A percentile compares a stretch with the other conserved stretches of the same genome.
These are phyloP conservation scores for Penicillium arizonense DNA, from an alignment of 495 filamentous ascomycete species.

Conservation along the genomic window DNA sequence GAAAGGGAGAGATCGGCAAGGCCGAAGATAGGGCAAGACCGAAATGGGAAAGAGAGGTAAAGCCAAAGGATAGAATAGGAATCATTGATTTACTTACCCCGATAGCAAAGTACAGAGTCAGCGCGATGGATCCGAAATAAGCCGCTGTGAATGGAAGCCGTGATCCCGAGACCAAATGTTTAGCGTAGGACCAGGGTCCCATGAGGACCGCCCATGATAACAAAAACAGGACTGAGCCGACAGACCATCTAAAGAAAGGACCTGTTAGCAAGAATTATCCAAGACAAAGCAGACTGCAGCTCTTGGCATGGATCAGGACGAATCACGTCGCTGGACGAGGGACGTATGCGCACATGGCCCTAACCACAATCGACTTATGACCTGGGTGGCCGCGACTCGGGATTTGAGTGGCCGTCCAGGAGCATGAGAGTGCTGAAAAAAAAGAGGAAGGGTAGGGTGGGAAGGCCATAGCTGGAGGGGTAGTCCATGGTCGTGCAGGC, in stretches of 20 bases:
- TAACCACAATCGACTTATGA: constrained; percentile 20
- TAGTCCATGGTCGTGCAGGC: constrained; percentile 1
- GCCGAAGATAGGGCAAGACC: constrained; percentile 13
- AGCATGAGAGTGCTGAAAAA: not conserved
- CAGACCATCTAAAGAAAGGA: constrained; percentile 72
- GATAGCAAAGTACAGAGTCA: constrained; percentile 89
- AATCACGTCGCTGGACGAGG: constrained; percentile 3
- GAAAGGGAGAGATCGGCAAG: constrained; percentile 1
- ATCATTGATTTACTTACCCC: constrained; percentile 62
- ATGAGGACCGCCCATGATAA: constrained; percentile 92
- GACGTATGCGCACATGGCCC: constrained; percentile 23
- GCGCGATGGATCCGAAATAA: constrained; percentile 90
- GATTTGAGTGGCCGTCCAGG: constrained; percentile 15
- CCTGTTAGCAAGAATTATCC: constrained; percentile 22
- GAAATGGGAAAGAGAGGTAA: constrained; percentile 7
- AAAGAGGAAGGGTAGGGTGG: not conserved
- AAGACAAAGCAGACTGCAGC: constrained; percentile 4
- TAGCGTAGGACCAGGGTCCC: constrained; percentile 78
- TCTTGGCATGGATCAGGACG: constrained; percentile 20
- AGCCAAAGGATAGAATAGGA: not conserved
- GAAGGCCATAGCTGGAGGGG: not conserved
- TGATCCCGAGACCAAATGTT: constrained; percentile 80
- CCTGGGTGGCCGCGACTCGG: constrained; percentile 12
- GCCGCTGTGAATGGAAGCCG: constrained; percentile 92
- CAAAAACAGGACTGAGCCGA: constrained; percentile 87